Evolutionary conservation across 2,329 filamentous ascomycete genomes (phyloP), one percentile per base, ranked within the genome.

Genomic region (Parafenestella ontariensis): DNA sequence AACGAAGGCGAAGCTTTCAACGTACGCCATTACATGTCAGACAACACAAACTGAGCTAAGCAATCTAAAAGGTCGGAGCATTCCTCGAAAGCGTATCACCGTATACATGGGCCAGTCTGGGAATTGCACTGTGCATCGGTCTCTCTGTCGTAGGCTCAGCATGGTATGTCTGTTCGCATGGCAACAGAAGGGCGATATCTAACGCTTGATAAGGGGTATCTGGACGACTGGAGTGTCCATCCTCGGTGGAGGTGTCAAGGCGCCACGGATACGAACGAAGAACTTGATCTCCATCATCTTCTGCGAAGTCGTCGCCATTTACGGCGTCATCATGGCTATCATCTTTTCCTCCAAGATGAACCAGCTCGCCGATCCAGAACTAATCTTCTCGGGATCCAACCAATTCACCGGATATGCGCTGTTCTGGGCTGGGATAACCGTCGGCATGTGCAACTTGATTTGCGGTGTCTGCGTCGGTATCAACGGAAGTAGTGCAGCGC

Each of bases 231-330:
- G 96, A 69, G 96, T 93, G 54, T 96, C 95, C 54, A 99, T 99
- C 76, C 86, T 99, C 65, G 96, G 96, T 72, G 95, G 91, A 69
- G 95, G 95, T 82, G 95, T 99, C 73, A 94, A 91, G 78, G 94
- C 95, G 41, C 96, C 96, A 33, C 90, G 95, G 70, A 99, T 99
- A 80, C 91, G 95, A 77, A 99, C 95, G 61, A 99, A 99, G 88
- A 99, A 99, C 83, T 80, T 99, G 73, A 98, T 99, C 77, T 98
- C 94, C 71, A 99, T 99, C 79, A 98, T 99, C 81, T 99, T 99
- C 82, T 99, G 95, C 83, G 95, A 99, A 81, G 95, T 99, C 73
- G 95, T 99, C 72, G 95, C 95, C 78, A 99, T 99, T 78, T 99
- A 99, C 84, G 96, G 96, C 70, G 94, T 99, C 79, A 99, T 99